Evolutionary conservation across 2,329 filamentous ascomycete genomes (phyloP), one percentile per base, ranked within the genome.

Genomic region (Pseudonectria buxi): DNA sequence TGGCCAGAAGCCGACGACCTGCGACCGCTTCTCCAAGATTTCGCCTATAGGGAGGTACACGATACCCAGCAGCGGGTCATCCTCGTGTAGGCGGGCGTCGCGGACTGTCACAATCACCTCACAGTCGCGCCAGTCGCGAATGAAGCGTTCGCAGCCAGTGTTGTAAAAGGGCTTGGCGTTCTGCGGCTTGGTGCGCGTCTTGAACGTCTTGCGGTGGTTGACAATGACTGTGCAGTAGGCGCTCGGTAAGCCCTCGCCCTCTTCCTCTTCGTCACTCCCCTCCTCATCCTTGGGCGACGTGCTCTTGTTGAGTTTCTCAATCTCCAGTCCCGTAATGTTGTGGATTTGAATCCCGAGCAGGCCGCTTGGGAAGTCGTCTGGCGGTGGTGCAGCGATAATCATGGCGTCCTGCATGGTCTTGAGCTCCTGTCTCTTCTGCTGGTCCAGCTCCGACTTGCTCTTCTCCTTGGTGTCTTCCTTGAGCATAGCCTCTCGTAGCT

Each of bases 131-230:
- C 81, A 86, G 53, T 87, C 78, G 10, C 75, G 67, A 26, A 87
- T 69, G 44, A 86, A 85, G 5, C 80, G 72, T 55, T 88, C 83
- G 2, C 77, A 84, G 6, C 80, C 80, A 3, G 83, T 83, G 45
- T 87, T 87, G 67, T 83, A 87, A 57, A 86, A 87, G 0, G 83
- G 83, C 49, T 85, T 86, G 0, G 78, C 72, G 43, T 86, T 86
- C 61, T 86, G 85, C 1, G 83, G 83, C 58, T 88, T 87, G 1
- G 83, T 85, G 12, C 83, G 67, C 2, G 83, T 85, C 48, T 73
- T 78, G 62, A 81, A 88, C 10, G 71, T 65, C 54, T 74, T 86
- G 45, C 73, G 72, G 51, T 87, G 81, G 52, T 87, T 86, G 46
- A 87, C 59, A 28, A 86, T 82, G 46, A 87, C 74, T 24, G 72